These are phyloP conservation scores for Didymella sp. DNA, from an alignment of 2,329 filamentous ascomycete species.

Conservation along the genomic window DNA sequence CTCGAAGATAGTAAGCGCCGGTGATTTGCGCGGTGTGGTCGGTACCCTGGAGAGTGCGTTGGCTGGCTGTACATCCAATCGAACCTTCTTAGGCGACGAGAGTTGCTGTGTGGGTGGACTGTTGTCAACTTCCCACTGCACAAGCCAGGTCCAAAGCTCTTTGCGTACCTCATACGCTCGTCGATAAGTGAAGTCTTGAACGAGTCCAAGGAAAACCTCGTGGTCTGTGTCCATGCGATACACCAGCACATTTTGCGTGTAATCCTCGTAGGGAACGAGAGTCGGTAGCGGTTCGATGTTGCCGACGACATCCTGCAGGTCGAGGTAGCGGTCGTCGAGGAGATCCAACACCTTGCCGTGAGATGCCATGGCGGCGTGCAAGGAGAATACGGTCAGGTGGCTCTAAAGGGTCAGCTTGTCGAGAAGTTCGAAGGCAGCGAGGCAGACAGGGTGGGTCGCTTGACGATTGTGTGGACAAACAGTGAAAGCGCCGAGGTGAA, in stretches of 20 bases:
- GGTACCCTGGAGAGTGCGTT: not conserved
- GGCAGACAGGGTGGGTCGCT: conserved; percentile 1
- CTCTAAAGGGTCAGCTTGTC: not conserved
- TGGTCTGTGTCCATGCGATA: conserved; percentile 40
- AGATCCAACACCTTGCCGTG: conserved; percentile 41
- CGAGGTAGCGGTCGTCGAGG: conserved; percentile 41
- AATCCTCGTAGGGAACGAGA: conserved; percentile 43
- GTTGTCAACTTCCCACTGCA: conserved; percentile 41
- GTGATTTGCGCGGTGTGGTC: conserved; percentile 12
- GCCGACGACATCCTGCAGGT: conserved; percentile 42
- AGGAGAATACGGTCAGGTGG: not conserved
- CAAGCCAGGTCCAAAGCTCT: conserved; percentile 45
- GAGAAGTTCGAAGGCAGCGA: not conserved
- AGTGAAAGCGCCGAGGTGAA: conserved; percentile 16
- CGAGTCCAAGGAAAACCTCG: conserved; percentile 33
- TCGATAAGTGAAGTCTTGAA: conserved; percentile 42
- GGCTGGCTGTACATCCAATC: conserved; percentile 20
- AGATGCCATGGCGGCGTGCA: conserved; percentile 32
- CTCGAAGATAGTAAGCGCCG: conserved; percentile 25
- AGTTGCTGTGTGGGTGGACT: conserved; percentile 3
- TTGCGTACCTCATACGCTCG: conserved; percentile 23
- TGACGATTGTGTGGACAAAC: conserved; percentile 1
- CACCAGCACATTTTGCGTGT: conserved; percentile 30
- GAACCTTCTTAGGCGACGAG: conserved; percentile 34
- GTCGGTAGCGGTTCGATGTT: conserved; percentile 40